These are phyloP conservation scores for Blastocystis sp. DNA, from an alignment of 352 stramenopile genomes.

Conservation along the genomic window DNA sequence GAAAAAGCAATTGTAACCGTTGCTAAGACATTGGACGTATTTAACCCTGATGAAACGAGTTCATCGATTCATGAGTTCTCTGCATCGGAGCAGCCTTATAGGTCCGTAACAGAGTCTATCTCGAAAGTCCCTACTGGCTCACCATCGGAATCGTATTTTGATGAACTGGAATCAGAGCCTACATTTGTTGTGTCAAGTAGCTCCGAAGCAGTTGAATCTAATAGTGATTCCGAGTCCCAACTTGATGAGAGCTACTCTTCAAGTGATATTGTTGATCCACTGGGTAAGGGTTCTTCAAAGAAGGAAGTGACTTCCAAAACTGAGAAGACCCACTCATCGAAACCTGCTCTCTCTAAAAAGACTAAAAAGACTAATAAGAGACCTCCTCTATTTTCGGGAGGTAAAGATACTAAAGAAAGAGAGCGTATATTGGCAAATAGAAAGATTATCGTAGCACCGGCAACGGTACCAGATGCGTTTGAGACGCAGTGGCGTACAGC, in stretches of 20 bases:
- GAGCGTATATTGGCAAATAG: background rate
- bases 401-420: background rate
- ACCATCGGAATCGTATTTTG: background rate
- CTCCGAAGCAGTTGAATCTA: background rate
- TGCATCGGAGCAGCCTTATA: background rate
- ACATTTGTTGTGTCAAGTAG: background rate
- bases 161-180: background rate
- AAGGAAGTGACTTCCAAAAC: background rate
- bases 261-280: background rate
- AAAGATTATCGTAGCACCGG: background rate
- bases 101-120: background rate
- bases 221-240: background rate
- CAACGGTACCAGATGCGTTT: background rate
- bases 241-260: background rate
- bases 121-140: background rate
- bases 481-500: background rate
- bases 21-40: too few species aligned
- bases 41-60: too few species aligned
- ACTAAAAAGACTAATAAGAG: too few species aligned
- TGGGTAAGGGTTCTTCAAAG: background rate
- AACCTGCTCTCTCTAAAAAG: too few species aligned
- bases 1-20: too few species aligned
- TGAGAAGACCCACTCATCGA: too few species aligned
- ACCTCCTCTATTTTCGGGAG: too few species aligned
- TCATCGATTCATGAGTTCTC: too few species aligned